A percentile compares a stretch with the other conserved stretches of the same genome.
These are phyloP conservation scores for Knoxdaviesia capensis DNA, from an alignment of 2,329 filamentous ascomycete species.

Conservation along the genomic window DNA sequence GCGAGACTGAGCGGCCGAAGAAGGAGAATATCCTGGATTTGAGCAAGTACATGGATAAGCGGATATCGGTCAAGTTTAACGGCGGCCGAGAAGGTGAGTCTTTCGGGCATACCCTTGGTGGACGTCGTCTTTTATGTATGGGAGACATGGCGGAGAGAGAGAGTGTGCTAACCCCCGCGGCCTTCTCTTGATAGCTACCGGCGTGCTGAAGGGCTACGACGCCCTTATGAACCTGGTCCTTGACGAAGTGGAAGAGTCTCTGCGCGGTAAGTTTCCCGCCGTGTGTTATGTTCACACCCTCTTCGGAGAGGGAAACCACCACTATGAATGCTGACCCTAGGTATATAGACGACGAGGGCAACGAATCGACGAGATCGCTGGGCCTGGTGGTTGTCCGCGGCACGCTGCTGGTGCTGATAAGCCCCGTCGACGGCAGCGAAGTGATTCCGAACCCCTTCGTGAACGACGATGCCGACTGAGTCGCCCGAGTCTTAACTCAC, in stretches of 20 bases:
- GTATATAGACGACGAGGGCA: conserved; percentile 72
- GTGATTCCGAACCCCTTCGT: conserved; percentile 83
- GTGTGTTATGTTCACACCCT: background rate
- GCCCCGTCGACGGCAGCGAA: conserved; percentile 84
- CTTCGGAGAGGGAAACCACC: background rate
- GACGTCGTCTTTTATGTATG: background rate
- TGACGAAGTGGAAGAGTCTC: conserved; percentile 78
- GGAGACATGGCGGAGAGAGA: no score
- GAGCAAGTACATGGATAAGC: conserved; percentile 92
- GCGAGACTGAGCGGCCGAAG: conserved; percentile 57
- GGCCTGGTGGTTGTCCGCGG: conserved; percentile 81
- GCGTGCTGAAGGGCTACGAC: conserved; percentile 85
- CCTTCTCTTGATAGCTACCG: conserved; percentile 40
- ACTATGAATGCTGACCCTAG: conserved; percentile 1
- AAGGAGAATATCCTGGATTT: conserved; percentile 98
- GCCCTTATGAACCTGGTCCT: conserved; percentile 95
- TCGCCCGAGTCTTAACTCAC: no score
- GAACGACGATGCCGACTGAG: conserved; percentile 2
- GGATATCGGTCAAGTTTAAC: conserved; percentile 89
- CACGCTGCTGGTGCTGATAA: conserved; percentile 81
- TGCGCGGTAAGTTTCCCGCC: conserved; percentile 46
- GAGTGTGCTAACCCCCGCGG: conserved; percentile 2
- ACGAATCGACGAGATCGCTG: conserved; percentile 59
- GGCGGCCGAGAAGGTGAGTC: conserved; percentile 68
- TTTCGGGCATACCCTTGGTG: background rate